Evolutionary conservation across 1,284 basidiomycete species (phyloP).

Genomic region (Laetiporus sulphureus): DNA sequence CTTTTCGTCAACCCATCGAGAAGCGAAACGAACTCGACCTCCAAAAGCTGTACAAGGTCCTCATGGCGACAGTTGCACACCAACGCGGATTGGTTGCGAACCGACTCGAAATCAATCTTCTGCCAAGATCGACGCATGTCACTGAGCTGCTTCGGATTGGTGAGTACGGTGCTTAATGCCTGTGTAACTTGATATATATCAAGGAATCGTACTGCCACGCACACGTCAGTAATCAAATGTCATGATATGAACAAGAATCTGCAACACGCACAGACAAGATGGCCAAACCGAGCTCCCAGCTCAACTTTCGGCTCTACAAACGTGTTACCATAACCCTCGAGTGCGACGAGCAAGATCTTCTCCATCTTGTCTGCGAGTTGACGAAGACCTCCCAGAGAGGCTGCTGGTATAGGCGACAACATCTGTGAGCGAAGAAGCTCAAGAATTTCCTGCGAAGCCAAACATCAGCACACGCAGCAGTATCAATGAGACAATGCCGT

Average conservation of each 20-base stretch:
- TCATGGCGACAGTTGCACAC: slow-evolving; percentile 89
- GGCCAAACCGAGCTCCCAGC: slow-evolving; percentile 80
- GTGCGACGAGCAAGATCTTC: slow-evolving; percentile 73
- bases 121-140: slow-evolving; percentile 85
- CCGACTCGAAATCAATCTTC: slow-evolving; percentile 83
- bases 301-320: slow-evolving; percentile 89
- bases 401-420: slow-evolving; percentile 66
- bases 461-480: slow-evolving; percentile 2
- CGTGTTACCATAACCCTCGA: slow-evolving; percentile 80
- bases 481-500: slow-evolving; percentile 24
- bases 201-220: slow-evolving; percentile 66
- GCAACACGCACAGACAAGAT: slow-evolving; percentile 71
- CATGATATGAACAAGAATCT: too few relatives aligned
- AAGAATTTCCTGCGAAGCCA: slow-evolving; percentile 68
- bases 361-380: slow-evolving; percentile 89
- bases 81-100: slow-evolving; percentile 83
- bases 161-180: slow-evolving; percentile 77
- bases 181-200: slow-evolving; percentile 88
- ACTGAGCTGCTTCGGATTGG: slow-evolving; percentile 74
- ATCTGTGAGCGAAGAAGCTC: slow-evolving; percentile 79
- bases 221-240: slow-evolving; percentile 8
- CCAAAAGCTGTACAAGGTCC: slow-evolving; percentile 75
- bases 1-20: slow-evolving; percentile 67
- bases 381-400: slow-evolving; percentile 63
- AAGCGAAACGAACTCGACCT: slow-evolving; percentile 77